Conservation (phyloP, 768 basidiomycete genomes). For the Holtermannia corniformis region DNA sequence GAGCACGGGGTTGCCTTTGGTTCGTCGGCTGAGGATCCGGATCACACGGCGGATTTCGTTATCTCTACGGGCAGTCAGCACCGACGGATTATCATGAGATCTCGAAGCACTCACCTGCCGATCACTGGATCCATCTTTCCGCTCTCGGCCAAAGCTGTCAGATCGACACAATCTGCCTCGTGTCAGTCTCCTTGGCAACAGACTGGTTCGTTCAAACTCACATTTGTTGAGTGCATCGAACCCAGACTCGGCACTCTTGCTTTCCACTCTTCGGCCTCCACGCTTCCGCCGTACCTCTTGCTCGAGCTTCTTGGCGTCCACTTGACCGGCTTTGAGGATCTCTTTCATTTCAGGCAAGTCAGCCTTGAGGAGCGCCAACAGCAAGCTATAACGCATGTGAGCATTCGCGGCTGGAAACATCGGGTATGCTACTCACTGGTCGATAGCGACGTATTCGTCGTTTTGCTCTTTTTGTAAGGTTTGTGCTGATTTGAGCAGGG, state of each 20-base stretch:
- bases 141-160: constrained; percentile 31
- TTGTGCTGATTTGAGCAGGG: constrained; percentile 67
- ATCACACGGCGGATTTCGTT: constrained; percentile 80
- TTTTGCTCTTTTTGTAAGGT: constrained; percentile 62
- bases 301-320: constrained; percentile 40
- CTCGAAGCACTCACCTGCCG: too few species aligned
- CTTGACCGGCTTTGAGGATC: constrained; percentile 68
- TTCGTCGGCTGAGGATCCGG: constrained; percentile 68
- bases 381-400: too few species aligned
- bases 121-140: constrained; percentile 41
- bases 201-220: constrained; percentile 18
- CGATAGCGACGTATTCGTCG: constrained; percentile 86
- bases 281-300: constrained; percentile 45
- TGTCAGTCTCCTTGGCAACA: too few species aligned
- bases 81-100: too few species aligned
- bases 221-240: constrained; percentile 83
- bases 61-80: constrained; percentile 48
- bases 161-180: too few species aligned
- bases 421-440: too few species aligned
- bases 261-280: constrained; percentile 76
- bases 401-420: too few species aligned
- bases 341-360: constrained; percentile 46
- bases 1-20: constrained; percentile 94
- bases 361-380: constrained; percentile 75
- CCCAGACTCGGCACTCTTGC: constrained; percentile 75